Conservation (phyloP, 257 asterid species). For the Nicotiana paniculata region DNA sequence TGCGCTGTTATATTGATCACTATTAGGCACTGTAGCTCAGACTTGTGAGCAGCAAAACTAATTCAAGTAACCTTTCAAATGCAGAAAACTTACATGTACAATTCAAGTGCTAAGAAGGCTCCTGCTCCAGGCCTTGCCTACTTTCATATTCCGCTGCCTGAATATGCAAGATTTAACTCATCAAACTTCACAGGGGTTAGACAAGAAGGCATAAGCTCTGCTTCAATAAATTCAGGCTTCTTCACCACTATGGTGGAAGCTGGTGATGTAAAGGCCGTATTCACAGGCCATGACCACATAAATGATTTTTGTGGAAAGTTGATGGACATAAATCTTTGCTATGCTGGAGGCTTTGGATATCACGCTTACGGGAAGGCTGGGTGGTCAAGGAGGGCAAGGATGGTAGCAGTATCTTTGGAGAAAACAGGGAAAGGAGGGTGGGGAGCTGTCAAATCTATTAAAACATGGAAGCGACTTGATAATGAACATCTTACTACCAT, state of each 20-base stretch:
- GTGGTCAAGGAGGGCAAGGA: constrained; percentile 93
- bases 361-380: constrained; percentile 96
- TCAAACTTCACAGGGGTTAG: constrained; percentile 70
- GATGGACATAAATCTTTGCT: constrained; percentile 65
- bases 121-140: constrained; percentile 81
- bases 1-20: too few relatives aligned
- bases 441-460: constrained; percentile 74
- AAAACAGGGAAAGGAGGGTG: constrained; percentile 61
- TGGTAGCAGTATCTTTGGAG: constrained; percentile 74
- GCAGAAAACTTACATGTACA: constrained; percentile 53
- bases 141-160: constrained; percentile 95
- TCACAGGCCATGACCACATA: constrained; percentile 87
- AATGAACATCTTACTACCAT: constrained; percentile 55
- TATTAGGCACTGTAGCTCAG: background rate
- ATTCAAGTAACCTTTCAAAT: background rate
- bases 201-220: constrained; percentile 89
- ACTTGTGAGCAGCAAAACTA: background rate
- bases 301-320: constrained; percentile 89
- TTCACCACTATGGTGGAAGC: constrained; percentile 76
- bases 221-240: constrained; percentile 78
- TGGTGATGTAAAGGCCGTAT: constrained; percentile 91
- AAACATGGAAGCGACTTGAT: constrained; percentile 86
- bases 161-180: constrained; percentile 66
- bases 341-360: constrained; percentile 95
- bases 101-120: constrained; percentile 57